Evolutionary conservation across 805 yeast species (phyloP), one percentile per base, ranked within the genome.

Genomic region (Metschnikowia drakensbergensis): DNA sequence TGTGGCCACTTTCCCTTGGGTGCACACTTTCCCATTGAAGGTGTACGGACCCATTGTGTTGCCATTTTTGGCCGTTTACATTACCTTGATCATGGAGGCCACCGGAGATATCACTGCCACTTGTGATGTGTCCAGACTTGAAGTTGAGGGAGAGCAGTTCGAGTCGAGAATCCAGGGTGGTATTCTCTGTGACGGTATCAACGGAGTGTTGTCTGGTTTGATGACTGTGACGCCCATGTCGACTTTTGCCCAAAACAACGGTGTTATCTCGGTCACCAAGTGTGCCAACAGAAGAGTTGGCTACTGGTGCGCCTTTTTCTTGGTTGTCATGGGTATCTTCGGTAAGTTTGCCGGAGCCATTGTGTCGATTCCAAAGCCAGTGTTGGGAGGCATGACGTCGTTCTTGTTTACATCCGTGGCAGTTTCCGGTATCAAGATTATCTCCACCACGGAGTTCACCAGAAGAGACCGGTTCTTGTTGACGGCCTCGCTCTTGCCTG

Each of bases 31-130:
- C 74, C 82, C 78, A 53, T 74, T 89, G 46, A 66, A 72, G 35
- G 80, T 90, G 5, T 88, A 90, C 60, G 97, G 88, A 2, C 96
- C 97, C 1, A 81, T 85, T 2, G 94, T 90, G 5, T 69, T 90
- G 46, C 97, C 97, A 4, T 79, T 88, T 71, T 68, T 90, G 49
- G 95, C 96, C 0, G 85, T 89, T 41, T 90, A 82, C 64, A 74
- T 90, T 30, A 88, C 84, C 27, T 69, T 87, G 58, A 85, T 88
- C 81, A 88, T 89, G 89, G 97, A 91, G 72, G 86, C 96, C 47
- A 88, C 90, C 62, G 97, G 97, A 66, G 97, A 90, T 67, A 85
- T 90, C 62, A 88, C 96, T 30, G 97, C 97, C 32, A 88, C 96
- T 37, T 85, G 88, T 49, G 97, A 90, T 66, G 97, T 91, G 22